Percentiles rank a stretch among this genome's conserved stretches.
Evolutionary conservation across 768 basidiomycete genomes (phyloP).

Genomic region (Boletus barrowsii): DNA sequence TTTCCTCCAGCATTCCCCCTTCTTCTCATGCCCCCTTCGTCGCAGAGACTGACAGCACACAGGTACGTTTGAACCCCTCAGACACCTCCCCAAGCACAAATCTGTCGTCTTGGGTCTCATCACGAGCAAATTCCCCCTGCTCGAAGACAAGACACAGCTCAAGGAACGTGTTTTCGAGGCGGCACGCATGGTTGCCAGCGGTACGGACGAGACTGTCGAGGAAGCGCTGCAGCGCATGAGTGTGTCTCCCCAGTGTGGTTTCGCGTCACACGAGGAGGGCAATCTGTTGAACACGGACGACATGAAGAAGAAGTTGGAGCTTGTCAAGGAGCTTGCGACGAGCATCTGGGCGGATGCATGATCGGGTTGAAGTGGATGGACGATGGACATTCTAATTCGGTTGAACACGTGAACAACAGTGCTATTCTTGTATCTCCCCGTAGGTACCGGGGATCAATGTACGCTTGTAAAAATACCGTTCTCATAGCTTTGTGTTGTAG

Average conservation of each 20-base stretch:
- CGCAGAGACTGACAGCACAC: too few species aligned
- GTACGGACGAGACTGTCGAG: slow-evolving; percentile 35
- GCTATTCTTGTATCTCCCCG: not conserved
- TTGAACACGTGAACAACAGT: not conserved
- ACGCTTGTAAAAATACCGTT: too few species aligned
- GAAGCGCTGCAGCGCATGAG: slow-evolving; percentile 39
- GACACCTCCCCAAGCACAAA: slow-evolving; percentile 34
- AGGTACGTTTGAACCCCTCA: slow-evolving; percentile 34
- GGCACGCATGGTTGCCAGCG: slow-evolving; percentile 41
- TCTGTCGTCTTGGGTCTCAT: slow-evolving; percentile 41
- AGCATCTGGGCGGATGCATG: slow-evolving; percentile 34
- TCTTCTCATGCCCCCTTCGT: not conserved
- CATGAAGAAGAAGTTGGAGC: slow-evolving; percentile 28
- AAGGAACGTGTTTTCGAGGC: slow-evolving; percentile 41
- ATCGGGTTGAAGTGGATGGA: not conserved
- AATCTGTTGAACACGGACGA: slow-evolving; percentile 38
- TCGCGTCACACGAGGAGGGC: slow-evolving; percentile 45
- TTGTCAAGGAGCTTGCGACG: slow-evolving; percentile 36
- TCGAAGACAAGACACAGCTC: slow-evolving; percentile 43
- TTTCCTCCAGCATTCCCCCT: too few species aligned
- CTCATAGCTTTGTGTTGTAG: too few species aligned
- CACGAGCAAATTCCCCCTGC: slow-evolving; percentile 40
- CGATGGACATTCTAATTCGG: too few species aligned
- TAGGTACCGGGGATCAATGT: too few species aligned
- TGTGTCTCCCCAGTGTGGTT: slow-evolving; percentile 52